phyloP scores from a whole-genome alignment of 257 asterid genomes.

The Perilla frutescens region DNA sequence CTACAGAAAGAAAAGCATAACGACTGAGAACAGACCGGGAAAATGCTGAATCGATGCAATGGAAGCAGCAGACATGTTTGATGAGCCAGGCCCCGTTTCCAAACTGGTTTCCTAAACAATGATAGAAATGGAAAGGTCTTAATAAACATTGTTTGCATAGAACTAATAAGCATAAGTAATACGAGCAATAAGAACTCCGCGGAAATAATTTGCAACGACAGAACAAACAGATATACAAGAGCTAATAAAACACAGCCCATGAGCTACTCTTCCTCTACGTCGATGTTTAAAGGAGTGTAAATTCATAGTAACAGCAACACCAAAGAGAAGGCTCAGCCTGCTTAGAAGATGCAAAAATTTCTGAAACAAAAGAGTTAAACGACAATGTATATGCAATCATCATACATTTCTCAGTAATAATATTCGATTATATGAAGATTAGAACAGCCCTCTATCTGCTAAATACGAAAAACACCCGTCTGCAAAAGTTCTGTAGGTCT shows the following conservation, averaged over 20 bases:
- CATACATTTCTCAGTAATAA: background rate
- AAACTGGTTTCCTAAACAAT: constrained; percentile 47
- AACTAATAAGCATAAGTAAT: background rate
- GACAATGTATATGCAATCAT: background rate
- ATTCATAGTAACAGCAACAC: background rate
- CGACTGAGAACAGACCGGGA: constrained; percentile 61
- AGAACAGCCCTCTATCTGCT: background rate
- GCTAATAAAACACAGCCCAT: background rate
- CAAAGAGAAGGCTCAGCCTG: background rate
- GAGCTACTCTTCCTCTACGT: background rate
- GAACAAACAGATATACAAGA: constrained; percentile 15
- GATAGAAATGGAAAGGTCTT: background rate
- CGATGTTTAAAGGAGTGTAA: background rate
- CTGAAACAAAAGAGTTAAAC: background rate
- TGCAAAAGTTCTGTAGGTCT: background rate
- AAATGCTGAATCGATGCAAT: constrained; percentile 48
- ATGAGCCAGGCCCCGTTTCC: constrained; percentile 52
- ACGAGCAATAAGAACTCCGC: background rate
- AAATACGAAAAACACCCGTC: background rate
- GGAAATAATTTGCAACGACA: background rate
- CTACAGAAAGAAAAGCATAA: background rate
- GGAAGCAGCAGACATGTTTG: constrained; percentile 52
- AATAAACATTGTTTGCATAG: background rate
- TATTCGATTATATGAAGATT: constrained; percentile 6
- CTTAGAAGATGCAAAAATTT: background rate